Percentiles rank a stretch among this genome's conserved stretches.
Conservation (phyloP, 1,284 basidiomycete species). For the Schizopora paradoxa region DNA sequence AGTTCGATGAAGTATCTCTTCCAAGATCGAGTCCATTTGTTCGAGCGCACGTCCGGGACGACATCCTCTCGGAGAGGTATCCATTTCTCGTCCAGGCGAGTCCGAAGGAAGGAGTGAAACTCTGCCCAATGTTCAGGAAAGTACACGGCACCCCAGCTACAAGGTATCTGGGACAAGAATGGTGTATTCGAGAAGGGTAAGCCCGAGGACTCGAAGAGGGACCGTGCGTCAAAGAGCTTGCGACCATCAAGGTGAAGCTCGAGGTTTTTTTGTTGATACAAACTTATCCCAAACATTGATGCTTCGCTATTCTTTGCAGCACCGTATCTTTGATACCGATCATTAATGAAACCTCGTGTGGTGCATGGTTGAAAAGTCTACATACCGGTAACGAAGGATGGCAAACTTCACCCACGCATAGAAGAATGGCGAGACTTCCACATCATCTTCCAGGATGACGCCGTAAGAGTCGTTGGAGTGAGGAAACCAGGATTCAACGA, state of each 20-base stretch:
- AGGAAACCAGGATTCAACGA: conserved; percentile 86
- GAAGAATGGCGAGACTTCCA: conserved; percentile 76
- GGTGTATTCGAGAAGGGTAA: conserved; percentile 48
- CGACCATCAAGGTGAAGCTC: conserved; percentile 69
- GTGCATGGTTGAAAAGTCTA: conserved; percentile 4
- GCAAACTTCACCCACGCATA: conserved; percentile 80
- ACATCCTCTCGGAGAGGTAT: conserved; percentile 42
- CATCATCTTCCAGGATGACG: conserved; percentile 75
- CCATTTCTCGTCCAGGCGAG: conserved; percentile 51
- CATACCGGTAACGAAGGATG: conserved; percentile 66
- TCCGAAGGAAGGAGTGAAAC: conserved; percentile 69
- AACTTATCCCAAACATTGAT: conserved; percentile 68
- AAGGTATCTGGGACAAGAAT: conserved; percentile 78
- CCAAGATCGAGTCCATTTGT: conserved; percentile 76
- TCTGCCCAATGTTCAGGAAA: conserved; percentile 83
- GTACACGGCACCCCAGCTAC: conserved; percentile 87
- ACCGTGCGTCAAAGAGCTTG: conserved; percentile 58
- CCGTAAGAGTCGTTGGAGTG: conserved; percentile 67
- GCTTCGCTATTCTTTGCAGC: conserved; percentile 32
- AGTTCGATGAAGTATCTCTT: conserved; percentile 86
- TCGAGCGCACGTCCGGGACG: conserved; percentile 71
- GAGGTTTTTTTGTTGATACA: conserved; percentile 78
- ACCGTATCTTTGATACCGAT: conserved; percentile 49
- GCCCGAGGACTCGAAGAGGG: conserved; percentile 43
- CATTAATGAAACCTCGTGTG: background rate